phyloP scores from a whole-genome alignment of 352 stramenopile genomes.

The Phytophthora quininea region DNA sequence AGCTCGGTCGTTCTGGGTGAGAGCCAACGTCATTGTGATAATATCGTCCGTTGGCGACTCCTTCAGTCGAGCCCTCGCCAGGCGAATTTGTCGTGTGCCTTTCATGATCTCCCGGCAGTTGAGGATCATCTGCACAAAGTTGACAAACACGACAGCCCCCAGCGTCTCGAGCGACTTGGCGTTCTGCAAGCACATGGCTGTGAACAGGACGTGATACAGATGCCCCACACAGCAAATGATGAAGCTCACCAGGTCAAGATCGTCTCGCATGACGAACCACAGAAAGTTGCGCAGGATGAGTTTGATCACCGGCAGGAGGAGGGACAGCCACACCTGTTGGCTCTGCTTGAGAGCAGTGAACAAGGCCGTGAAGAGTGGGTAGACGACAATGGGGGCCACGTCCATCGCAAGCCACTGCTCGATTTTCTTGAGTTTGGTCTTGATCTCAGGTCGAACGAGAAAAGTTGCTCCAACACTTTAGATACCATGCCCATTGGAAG shows the following conservation, averaged over 20 bases:
- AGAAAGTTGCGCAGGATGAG: slow-evolving; percentile 22
- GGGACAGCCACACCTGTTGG: slow-evolving; percentile 32
- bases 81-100: too few relatives aligned
- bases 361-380: slow-evolving; percentile 32
- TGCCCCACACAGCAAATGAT: slow-evolving; percentile 4
- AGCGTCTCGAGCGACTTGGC: slow-evolving; percentile 39
- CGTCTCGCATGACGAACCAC: slow-evolving; percentile 18
- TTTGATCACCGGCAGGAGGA: slow-evolving; percentile 41
- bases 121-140: not conserved
- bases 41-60: too few relatives aligned
- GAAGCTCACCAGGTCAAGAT: slow-evolving; percentile 31
- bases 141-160: slow-evolving; percentile 24
- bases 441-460: slow-evolving; percentile 4
- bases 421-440: slow-evolving; percentile 4
- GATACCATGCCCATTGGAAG: slow-evolving; percentile 15
- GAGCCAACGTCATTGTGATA: too few relatives aligned
- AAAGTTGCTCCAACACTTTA: slow-evolving; percentile 1
- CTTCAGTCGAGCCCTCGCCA: too few relatives aligned
- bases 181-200: slow-evolving; percentile 41
- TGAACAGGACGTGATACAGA: slow-evolving; percentile 44
- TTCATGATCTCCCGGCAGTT: too few relatives aligned
- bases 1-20: too few relatives aligned
- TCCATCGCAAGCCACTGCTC: slow-evolving; percentile 19
- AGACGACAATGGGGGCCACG: slow-evolving; percentile 33
- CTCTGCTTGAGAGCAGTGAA: slow-evolving; percentile 31